Percentiles rank a stretch among this genome's conserved stretches.
phyloP scores from a whole-genome alignment of 164 flowering plant genomes.

The Kalanchoe fedtschenkoi region DNA sequence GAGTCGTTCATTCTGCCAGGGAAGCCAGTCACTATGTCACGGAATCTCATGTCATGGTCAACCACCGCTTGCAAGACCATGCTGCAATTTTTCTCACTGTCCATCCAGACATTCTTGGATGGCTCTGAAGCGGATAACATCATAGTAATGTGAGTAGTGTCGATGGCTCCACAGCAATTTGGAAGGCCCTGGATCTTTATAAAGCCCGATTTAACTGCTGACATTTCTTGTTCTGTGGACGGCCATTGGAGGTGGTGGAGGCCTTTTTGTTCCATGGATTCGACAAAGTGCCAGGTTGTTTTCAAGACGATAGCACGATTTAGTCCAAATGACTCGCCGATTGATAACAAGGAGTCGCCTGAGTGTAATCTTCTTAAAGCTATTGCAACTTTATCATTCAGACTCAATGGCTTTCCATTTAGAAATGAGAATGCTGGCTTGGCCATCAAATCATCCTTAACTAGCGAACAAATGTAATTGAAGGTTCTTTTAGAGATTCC shows the following conservation, averaged over 20 bases:
- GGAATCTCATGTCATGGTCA: constrained; percentile 73
- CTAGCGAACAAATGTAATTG: constrained; percentile 69
- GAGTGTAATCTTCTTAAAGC: constrained; percentile 75
- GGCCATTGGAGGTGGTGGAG: constrained; percentile 79
- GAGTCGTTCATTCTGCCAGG: constrained; percentile 76
- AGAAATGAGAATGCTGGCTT: constrained; percentile 29
- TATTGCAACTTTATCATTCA: constrained; percentile 67
- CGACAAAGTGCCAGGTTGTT: constrained; percentile 80
- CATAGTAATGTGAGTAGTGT: constrained; percentile 68
- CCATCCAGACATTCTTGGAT: constrained; percentile 43
- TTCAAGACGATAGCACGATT: constrained; percentile 72
- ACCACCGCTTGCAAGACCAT: constrained; percentile 77
- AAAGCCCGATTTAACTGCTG: constrained; percentile 49
- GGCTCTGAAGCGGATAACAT: constrained; percentile 42
- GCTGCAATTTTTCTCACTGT: constrained; percentile 57
- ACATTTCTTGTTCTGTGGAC: constrained; percentile 41
- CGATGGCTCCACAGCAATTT: constrained; percentile 82
- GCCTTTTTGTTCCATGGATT: constrained; percentile 68
- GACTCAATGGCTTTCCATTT: constrained; percentile 41
- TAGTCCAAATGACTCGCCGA: constrained; percentile 59
- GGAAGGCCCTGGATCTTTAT: constrained; percentile 72
- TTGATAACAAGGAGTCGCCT: constrained; percentile 49
- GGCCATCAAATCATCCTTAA: constrained; percentile 47
- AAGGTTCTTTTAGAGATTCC: constrained; percentile 66
- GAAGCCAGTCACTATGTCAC: constrained; percentile 79